Evolutionary conservation across 768 basidiomycete genomes (phyloP).

Genomic region (Mycena indigotica): DNA sequence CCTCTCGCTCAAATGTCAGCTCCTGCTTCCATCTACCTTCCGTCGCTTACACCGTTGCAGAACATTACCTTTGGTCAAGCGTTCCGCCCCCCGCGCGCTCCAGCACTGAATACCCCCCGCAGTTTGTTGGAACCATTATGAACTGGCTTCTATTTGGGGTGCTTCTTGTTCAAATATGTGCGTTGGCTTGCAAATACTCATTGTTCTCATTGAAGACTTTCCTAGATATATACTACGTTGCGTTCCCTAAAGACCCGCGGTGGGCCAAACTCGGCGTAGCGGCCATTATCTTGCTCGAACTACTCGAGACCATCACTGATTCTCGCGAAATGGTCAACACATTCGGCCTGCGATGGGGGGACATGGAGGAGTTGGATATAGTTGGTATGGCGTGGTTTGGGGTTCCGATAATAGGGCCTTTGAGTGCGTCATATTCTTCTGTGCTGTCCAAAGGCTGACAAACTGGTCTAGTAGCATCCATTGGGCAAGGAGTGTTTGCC

Average conservation of each 20-base stretch:
- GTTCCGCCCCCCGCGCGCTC: not conserved
- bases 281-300: not conserved
- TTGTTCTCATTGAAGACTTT: not conserved
- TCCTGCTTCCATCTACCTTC: not conserved
- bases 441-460: too few relatives aligned
- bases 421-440: conserved; percentile 6
- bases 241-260: not conserved
- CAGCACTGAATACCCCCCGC: not conserved
- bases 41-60: not conserved
- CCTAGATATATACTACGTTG: not conserved
- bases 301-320: not conserved
- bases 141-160: not conserved
- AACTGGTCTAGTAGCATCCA: conserved; percentile 17
- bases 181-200: not conserved
- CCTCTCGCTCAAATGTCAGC: not conserved
- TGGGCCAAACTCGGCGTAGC: not conserved
- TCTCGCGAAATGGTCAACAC: not conserved
- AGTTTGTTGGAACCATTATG: not conserved
- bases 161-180: not conserved
- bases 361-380: conserved; percentile 9
- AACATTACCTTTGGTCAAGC: not conserved
- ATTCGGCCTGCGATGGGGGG: conserved; percentile 22
- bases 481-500: conserved; percentile 21
- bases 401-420: conserved; percentile 17
- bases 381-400: conserved; percentile 20